Base-by-base conservation (phyloP, 257 asterid species). In the Prunella vulgaris region DNA sequence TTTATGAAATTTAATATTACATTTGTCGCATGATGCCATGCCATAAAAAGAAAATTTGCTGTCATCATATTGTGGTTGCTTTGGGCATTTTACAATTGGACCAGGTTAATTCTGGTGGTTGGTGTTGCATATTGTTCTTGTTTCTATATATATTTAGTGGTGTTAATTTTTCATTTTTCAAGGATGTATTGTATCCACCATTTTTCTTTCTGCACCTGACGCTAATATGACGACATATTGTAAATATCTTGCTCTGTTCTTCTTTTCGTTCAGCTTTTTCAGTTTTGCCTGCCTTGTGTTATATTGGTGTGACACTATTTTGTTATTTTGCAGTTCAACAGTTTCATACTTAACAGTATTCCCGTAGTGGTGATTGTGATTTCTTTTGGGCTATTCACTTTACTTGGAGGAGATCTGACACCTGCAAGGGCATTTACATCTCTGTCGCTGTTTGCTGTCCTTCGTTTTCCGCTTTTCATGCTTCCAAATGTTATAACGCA, bases 391-490 rank as follows among this genome's bases (percentile, higher is more conserved):
- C 32, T 85, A 64, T 93, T 85, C 84, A 87, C 96, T 58, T 78
- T 90, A 62, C 83, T 90, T 25, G 99, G 99, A 77, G 99, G 97
- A 73, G 87, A 90, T 77, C 83, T 93, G 80, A 93, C 99, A 62
- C 95, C 99, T 38, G 94, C 99, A 78, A 87, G 92, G 81, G 99
- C 99, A 35, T 93, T 93, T 71, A 90, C 99, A 32, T 84, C 99
- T 67, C 87, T 93, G 67, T 90, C 99, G 18, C 76, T 93, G 81
- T 93, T 88, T 64, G 96, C 97, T 5, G 99, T 93, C 75, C 84
- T 90, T 46, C 87, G 96, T 10, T 93, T 87, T 80, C 99, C 97
- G 2, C 83, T 93, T 49, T 84, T 83, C 91, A 86, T 93, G 99
- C 99, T 93, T 84, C 99, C 97, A 20, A 90, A 86, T 71, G 80